Base-by-base conservation (phyloP, 306 rosid genomes). In the Ziziphus jujuba region DNA sequence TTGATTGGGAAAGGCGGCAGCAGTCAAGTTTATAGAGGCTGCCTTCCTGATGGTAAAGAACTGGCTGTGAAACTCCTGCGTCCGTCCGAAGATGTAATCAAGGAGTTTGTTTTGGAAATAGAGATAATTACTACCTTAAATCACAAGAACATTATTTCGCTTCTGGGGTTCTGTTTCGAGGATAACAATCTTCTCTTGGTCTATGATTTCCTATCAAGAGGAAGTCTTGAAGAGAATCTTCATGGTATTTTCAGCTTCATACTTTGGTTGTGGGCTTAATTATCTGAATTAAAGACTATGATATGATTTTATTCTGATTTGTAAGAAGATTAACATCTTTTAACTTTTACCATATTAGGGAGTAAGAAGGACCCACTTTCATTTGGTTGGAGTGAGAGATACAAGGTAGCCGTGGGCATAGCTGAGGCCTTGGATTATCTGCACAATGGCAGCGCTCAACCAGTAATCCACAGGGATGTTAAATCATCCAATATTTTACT, bases 171-270 rank as follows among this genome's bases (percentile, higher is more conserved):
- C 85, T 95, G 96, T 82, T 87, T 90, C 61, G 99, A 95, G 73
- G 85, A 84, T 43, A 84, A 71, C 49, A 87, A 88, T 71, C 89
- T 95, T 77, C 89, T 95, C 78, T 76, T 95, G 77, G 96, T 90
- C 66, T 95, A 95, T 71, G 96, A 95, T 84, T 87, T 95, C 74
- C 75, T 93, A 64, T 84, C 90, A 70, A 81, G 96, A 80, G 99
- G 99, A 84, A 88, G 97, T 83, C 99, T 93, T 24, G 99, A 90
- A 82, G 99, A 93, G 87, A 93, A 86, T 63, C 87, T 93, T 68
- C 90, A 90, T 36, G 99, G 99, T 90, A 83, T 55, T 23, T 22
- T 40, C 45, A 55, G 48, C 38, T 55, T 9, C 54, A 3, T 71
- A 58, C 34, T 51, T 44, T 33, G 61, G 0, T n/a, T 21, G 21